Percentiles rank a stretch among this genome's conserved stretches.
phyloP scores from a whole-genome alignment of 2,329 filamentous ascomycete species.

The Emergomyces pasteurianus region DNA sequence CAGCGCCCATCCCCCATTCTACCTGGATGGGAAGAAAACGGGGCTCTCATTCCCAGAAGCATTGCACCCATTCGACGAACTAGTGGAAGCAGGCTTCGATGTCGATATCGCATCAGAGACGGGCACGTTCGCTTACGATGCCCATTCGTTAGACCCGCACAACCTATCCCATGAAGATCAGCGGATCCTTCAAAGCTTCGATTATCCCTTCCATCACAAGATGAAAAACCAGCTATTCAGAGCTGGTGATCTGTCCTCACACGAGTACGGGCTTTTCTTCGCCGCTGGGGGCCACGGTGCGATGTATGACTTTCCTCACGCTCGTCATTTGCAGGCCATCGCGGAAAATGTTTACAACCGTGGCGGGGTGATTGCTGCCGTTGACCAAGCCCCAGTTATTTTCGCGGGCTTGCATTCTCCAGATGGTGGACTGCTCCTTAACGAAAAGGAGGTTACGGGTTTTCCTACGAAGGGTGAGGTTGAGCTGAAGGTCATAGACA shows the following conservation, averaged over 20 bases:
- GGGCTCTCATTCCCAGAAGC: slow-evolving; percentile 13
- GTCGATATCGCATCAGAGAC: slow-evolving; percentile 37
- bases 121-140: slow-evolving; percentile 31
- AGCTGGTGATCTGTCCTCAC: slow-evolving; percentile 10
- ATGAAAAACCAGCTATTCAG: slow-evolving; percentile 25
- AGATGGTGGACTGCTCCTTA: slow-evolving; percentile 22
- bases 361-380: slow-evolving; percentile 32
- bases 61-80: slow-evolving; percentile 10
- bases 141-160: slow-evolving; percentile 29
- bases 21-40: slow-evolving; percentile 17
- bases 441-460: slow-evolving; percentile 28
- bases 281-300: slow-evolving; percentile 26
- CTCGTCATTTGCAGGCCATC: slow-evolving; percentile 30
- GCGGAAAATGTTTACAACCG: slow-evolving; percentile 29
- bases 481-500: slow-evolving; percentile 22
- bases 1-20: slow-evolving; percentile 17
- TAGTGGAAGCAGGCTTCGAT: slow-evolving; percentile 32
- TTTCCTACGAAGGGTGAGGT: slow-evolving; percentile 30
- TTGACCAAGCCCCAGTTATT: slow-evolving; percentile 30
- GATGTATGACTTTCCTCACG: slow-evolving; percentile 36
- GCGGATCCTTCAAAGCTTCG: slow-evolving; percentile 25
- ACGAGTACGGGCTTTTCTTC: slow-evolving; percentile 13
- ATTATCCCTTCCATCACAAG: slow-evolving; percentile 34
- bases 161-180: slow-evolving; percentile 30
- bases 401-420: slow-evolving; percentile 22